Percentiles rank a stretch among this genome's conserved stretches.
phyloP scores from a whole-genome alignment of 805 yeast species.

The Ogataea degrootiae region DNA sequence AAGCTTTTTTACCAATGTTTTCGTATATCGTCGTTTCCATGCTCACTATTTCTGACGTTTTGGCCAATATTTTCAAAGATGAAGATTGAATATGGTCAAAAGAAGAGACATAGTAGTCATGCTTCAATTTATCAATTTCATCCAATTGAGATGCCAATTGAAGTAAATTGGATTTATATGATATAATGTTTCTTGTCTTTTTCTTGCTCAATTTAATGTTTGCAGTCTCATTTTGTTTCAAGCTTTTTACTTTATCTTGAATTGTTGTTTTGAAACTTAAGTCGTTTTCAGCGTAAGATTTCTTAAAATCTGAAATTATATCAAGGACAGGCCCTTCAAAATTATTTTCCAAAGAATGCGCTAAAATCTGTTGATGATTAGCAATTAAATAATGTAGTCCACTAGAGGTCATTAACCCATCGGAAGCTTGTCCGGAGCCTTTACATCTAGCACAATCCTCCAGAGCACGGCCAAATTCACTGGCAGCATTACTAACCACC shows the following conservation, averaged over 20 bases:
- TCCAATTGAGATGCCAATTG: slow-evolving; percentile 72
- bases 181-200: slow-evolving; percentile 59
- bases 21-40: slow-evolving; percentile 82
- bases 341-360: slow-evolving; percentile 48
- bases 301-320: slow-evolving; percentile 41
- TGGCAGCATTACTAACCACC: slow-evolving; percentile 53
- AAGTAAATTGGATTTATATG: slow-evolving; percentile 61
- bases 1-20: slow-evolving; percentile 76
- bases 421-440: slow-evolving; percentile 56
- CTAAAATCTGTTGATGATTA: slow-evolving; percentile 70
- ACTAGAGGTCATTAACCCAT: slow-evolving; percentile 65
- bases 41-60: slow-evolving; percentile 60
- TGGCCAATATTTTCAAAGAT: slow-evolving; percentile 47
- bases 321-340: slow-evolving; percentile 50
- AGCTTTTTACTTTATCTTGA: slow-evolving; percentile 43
- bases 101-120: slow-evolving; percentile 65
- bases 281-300: slow-evolving; percentile 44
- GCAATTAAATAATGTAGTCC: slow-evolving; percentile 75
- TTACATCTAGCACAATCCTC: slow-evolving; percentile 60
- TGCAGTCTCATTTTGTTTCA: slow-evolving; percentile 58
- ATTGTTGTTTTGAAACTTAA: slow-evolving; percentile 49
- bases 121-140: slow-evolving; percentile 70
- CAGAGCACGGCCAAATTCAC: slow-evolving; percentile 65
- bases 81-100: slow-evolving; percentile 59
- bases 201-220: slow-evolving; percentile 55